Evolutionary conservation across 352 stramenopile species (phyloP), one percentile per base, ranked within the genome.

Genomic region (Thalassiosira mediterranea): DNA sequence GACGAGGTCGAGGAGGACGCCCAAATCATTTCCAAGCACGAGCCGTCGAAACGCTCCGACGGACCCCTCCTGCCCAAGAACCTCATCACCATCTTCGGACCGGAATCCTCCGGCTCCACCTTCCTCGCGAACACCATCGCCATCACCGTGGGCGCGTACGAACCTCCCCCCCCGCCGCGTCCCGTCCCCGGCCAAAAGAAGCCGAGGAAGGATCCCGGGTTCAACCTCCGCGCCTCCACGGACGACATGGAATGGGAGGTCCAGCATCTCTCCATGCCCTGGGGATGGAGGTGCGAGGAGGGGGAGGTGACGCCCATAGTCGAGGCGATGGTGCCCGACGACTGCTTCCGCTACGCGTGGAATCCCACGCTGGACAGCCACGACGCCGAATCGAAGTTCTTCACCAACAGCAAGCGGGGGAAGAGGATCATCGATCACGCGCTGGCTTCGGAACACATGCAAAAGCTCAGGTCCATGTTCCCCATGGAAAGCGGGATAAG

Each of bases 311-410:
- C 49, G 1, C 42, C 47, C 37, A 46, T 69, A 15, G 63, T 81
- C 11, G 64, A 81, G 25, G 72, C 72, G 13, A 53, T 75, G 3
- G 63, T 76, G 13, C 72, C 72, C 25, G 54, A 71, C 11, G 49
- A 73, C 19, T 80, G 71, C 46, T 77, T 77, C 42, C 48, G 68
- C 19, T 77, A 77, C 34, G 59, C 64, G 57, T n/a, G 40, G 7
- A 38, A n/a, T 60, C 68, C 68, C 31, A 32, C 53, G 15, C 47
- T 71, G 59, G 49, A 66, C 28, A 32, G 48, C 2, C 4, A 42
- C 37, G 44, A 59, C 21, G 68, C 58, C 2, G 37, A 70, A 42
- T 13, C 34, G 1, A 15, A 4, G 37, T 54, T 57, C 54, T 56
- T 44, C 21, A n/a, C n/a, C n/a, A 25, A 11, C 37, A 23, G 21